Evolutionary conservation across 1,284 basidiomycete genomes (phyloP), one percentile per base, ranked within the genome.

Genomic region (Ceratobasidium sp.): DNA sequence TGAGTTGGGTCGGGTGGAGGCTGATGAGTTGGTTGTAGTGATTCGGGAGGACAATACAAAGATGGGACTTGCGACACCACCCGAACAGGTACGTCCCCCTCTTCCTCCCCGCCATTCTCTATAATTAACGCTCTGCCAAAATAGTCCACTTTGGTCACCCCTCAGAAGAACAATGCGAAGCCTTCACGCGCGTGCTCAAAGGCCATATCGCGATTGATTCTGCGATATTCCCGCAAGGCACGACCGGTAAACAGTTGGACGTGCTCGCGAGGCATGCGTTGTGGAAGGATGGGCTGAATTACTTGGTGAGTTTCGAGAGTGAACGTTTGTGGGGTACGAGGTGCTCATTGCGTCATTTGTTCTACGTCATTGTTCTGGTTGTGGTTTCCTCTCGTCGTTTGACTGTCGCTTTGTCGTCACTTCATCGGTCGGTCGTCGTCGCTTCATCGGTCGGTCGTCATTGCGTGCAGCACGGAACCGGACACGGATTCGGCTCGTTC

Each of bases 31-130:
- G 94, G 36, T 11, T 41, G 4, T 41, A 41, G 93, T 80, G 95
- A 96, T 82, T 95, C 95, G 45, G 95, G 95, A 62, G 95, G 93
- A 0, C 94, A 97, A 80, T 97, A 96, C 82, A 85, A 87, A 77
- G 95, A 97, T 80, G 95, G 94, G 2, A 98, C 96, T 1, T 96
- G 96, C 82, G 96, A 98, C 82, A 97, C 95, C 9, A 97, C 95
- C 1, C 89, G 96, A 69, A 97, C 96, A 81, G 53, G 73, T 76
- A 47, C 6, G 75, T 57, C 31, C 47, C 2, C 51, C 47, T 50
- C 22, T 31, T 74, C 27, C 31, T 24, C n/a, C n/a, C n/a, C 4
- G 9, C 0, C 48, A 53, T 19, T 65, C n/a, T 5, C 22, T 11
- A 1, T 53, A 19, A 51, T 48, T 27, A 44, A 60, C 31, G 15